Percentiles rank a stretch among this genome's conserved stretches.
phyloP scores from a whole-genome alignment of 139 green algal genomes.

The Ettlia oleoabundans region DNA sequence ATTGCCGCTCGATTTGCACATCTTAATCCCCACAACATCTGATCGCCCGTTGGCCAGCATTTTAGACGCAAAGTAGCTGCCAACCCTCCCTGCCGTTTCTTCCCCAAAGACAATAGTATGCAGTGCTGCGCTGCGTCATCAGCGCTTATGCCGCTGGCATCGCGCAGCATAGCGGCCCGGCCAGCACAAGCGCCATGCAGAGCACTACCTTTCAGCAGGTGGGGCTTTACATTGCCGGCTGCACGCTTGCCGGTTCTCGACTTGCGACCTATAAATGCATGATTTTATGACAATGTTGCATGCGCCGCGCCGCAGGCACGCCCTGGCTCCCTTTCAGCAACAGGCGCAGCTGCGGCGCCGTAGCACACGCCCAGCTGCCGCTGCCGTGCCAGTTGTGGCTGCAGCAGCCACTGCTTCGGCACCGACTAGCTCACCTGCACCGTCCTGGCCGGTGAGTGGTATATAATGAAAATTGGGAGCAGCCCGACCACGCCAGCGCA shows the following conservation, averaged over 20 bases:
- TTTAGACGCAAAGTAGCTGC: too few species aligned
- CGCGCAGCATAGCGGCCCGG: neutral
- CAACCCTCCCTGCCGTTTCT: too few species aligned
- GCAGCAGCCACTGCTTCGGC: neutral
- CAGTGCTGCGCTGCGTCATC: neutral
- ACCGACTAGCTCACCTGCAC: neutral
- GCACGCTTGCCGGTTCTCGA: too few species aligned
- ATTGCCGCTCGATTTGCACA: too few species aligned
- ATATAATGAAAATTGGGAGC: neutral
- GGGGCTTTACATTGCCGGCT: neutral
- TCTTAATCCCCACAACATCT: too few species aligned
- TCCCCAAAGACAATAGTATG: too few species aligned
- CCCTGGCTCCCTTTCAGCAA: conserved; percentile 8
- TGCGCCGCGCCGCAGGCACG: neutral
- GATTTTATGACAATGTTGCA: neutral
- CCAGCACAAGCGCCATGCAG: neutral
- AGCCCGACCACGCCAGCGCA: too few species aligned
- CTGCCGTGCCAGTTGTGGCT: neutral
- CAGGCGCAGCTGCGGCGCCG: conserved; percentile 5
- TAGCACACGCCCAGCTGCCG: neutral
- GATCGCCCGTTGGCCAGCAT: too few species aligned
- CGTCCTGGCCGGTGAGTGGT: conserved; percentile 19
- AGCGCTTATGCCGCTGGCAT: neutral
- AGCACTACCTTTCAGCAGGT: neutral
- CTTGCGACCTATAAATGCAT: neutral